Evolutionary conservation across 2,329 filamentous ascomycete genomes (phyloP).

Genomic region (Aspergillus ochraceoroseus): DNA sequence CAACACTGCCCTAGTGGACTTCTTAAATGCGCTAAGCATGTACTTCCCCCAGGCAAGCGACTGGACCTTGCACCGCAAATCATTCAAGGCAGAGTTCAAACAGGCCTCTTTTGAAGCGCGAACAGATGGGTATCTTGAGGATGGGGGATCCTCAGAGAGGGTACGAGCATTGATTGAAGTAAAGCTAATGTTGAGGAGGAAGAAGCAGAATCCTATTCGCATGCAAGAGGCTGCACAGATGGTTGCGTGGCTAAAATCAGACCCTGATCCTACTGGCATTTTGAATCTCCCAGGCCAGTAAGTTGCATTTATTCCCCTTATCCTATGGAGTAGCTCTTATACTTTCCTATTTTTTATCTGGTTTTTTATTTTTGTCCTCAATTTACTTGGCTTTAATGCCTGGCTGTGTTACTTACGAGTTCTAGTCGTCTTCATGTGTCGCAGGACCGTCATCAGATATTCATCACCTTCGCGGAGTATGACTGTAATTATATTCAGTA

Average conservation of each 20-base stretch:
- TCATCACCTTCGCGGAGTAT: conserved; percentile 3
- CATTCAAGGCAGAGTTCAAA: background rate
- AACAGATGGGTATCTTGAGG: conserved; percentile 2
- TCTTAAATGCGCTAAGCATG: conserved; percentile 3
- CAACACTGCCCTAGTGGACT: conserved; percentile 1
- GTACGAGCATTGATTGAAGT: conserved; percentile 2
- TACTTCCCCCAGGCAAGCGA: background rate
- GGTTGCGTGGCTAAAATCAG: conserved; percentile 1
- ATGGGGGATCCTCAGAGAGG: background rate
- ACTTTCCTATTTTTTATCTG: no score
- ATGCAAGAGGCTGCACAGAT: conserved; percentile 7
- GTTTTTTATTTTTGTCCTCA: no score
- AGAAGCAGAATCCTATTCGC: background rate
- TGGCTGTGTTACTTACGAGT: background rate
- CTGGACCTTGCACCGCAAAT: conserved; percentile 1
- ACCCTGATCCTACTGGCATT: background rate
- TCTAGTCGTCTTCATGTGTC: background rate
- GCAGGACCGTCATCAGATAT: conserved; percentile 2
- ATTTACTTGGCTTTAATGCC: background rate
- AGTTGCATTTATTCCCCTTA: background rate
- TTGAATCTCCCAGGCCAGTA: background rate
- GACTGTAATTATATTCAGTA: background rate
- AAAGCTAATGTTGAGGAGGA: background rate
- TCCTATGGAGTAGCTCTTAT: no score
- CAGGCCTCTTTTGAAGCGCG: background rate